A percentile compares a stretch with the other conserved stretches of the same genome.
Conservation (phyloP, 169 alveolate species). For the Babesia ovis region DNA sequence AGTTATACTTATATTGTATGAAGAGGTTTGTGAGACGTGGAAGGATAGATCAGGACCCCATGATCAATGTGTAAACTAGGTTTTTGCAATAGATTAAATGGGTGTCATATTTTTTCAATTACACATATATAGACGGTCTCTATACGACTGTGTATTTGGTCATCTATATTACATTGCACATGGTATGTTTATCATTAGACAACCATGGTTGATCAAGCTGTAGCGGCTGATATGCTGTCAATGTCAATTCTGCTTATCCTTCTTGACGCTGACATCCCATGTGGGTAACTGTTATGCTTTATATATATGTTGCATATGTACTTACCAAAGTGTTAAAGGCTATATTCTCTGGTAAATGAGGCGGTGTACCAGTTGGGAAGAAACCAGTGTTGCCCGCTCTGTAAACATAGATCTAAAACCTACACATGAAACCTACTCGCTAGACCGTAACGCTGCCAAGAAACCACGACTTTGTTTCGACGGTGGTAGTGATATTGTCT, state of each 20-base stretch:
- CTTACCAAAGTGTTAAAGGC: constrained; percentile 65
- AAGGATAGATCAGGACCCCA: too few relatives aligned
- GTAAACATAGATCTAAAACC: neutral
- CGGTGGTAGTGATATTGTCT: constrained; percentile 22
- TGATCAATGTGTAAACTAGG: too few relatives aligned
- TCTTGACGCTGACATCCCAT: constrained; percentile 52
- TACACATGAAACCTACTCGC: constrained; percentile 1
- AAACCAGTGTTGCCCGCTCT: constrained; percentile 26
- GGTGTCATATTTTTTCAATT: too few relatives aligned
- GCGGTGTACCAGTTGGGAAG: constrained; percentile 61
- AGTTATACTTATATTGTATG: too few relatives aligned
- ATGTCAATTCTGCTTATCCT: constrained; percentile 10
- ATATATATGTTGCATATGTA: neutral
- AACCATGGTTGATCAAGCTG: too few relatives aligned
- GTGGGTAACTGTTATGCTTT: constrained; percentile 45
- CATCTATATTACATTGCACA: too few relatives aligned
- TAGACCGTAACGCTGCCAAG: neutral
- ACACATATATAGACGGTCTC: too few relatives aligned
- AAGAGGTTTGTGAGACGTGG: too few relatives aligned
- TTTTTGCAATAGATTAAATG: too few relatives aligned
- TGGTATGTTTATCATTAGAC: too few relatives aligned
- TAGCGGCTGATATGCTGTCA: too few relatives aligned
- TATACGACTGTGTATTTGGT: too few relatives aligned
- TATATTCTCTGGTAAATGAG: constrained; percentile 64
- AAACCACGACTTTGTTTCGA: constrained; percentile 28